These are phyloP conservation scores for Globisporangium cystogenes DNA, from an alignment of 352 stramenopile species.

Conservation along the genomic window DNA sequence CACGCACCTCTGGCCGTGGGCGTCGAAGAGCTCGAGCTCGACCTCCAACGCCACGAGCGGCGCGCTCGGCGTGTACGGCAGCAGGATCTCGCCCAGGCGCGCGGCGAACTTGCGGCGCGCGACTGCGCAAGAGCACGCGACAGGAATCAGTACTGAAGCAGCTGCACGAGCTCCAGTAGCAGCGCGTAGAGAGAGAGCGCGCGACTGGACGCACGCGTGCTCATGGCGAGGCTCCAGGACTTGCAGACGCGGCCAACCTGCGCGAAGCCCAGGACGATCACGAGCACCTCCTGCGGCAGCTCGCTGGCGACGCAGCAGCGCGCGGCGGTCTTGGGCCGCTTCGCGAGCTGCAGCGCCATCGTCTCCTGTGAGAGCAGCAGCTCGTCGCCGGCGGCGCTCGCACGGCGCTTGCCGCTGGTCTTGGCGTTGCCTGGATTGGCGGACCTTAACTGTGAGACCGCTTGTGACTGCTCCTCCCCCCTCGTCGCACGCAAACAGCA, in stretches of 20 bases:
- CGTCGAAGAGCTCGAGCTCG: conserved; percentile 50
- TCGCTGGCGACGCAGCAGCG: conserved; percentile 25
- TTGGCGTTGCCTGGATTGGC: neutral
- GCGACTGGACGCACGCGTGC: conserved; percentile 42
- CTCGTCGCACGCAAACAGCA: neutral
- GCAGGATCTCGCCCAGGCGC: conserved; percentile 47
- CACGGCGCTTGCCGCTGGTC: neutral
- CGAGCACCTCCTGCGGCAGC: conserved; percentile 69
- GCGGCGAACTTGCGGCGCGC: conserved; percentile 55
- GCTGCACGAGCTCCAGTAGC: too few relatives aligned
- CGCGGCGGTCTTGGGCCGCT: neutral
- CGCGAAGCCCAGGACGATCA: conserved; percentile 61
- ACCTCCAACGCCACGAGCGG: conserved; percentile 45
- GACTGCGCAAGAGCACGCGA: too few relatives aligned
- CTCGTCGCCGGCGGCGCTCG: neutral
- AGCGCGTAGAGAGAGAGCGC: too few relatives aligned
- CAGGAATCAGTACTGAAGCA: too few relatives aligned
- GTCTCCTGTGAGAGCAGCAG: conserved; percentile 13
- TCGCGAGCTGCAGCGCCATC: conserved; percentile 12
- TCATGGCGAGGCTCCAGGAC: conserved; percentile 70
- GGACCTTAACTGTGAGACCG: neutral
- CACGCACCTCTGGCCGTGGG: conserved; percentile 34
- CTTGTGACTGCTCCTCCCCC: too few relatives aligned
- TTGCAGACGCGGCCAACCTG: conserved; percentile 77
- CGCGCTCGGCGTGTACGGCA: conserved; percentile 38